Evolutionary conservation across 225 moss, liverwort and hornwort genomes (phyloP).

Genomic region (Marchantia polymorpha): DNA sequence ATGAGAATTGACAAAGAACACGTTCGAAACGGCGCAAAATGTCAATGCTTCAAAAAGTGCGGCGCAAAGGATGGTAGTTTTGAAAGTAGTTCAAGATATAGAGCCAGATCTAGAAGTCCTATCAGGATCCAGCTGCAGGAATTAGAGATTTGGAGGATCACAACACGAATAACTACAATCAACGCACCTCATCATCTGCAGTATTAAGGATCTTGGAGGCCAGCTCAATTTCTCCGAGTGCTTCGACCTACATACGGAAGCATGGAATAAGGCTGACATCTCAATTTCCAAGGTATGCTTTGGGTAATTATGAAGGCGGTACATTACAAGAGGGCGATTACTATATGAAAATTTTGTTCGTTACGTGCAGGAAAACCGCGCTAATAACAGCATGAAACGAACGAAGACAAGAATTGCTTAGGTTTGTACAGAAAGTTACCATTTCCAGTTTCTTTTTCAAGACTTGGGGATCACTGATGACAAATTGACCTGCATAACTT

Average conservation of each 20-base stretch:
- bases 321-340: too few relatives aligned
- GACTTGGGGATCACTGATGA: conserved; percentile 57
- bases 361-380: too few relatives aligned
- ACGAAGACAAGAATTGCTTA: background rate
- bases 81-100: too few relatives aligned
- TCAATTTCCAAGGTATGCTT: too few relatives aligned
- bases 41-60: too few relatives aligned
- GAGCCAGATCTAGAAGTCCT: too few relatives aligned
- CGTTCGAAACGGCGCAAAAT: too few relatives aligned
- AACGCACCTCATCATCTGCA: conserved; percentile 49
- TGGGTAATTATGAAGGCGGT: too few relatives aligned
- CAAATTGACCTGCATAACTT: conserved; percentile 53
- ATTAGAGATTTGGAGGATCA: background rate
- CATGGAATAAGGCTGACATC: background rate
- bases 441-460: conserved; percentile 90
- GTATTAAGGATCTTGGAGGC: conserved; percentile 70
- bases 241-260: conserved; percentile 62
- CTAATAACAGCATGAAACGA: too few relatives aligned
- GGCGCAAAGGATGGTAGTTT: too few relatives aligned
- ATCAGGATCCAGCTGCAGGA: too few relatives aligned
- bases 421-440: conserved; percentile 36
- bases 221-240: conserved; percentile 95
- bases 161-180: background rate
- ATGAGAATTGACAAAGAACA: background rate
- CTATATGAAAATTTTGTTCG: too few relatives aligned